A percentile compares a stretch with the other conserved stretches of the same genome.
These are phyloP conservation scores for Ogataea hybrid DNA, from an alignment of 1,139 yeast genomes.

Conservation along the genomic window DNA sequence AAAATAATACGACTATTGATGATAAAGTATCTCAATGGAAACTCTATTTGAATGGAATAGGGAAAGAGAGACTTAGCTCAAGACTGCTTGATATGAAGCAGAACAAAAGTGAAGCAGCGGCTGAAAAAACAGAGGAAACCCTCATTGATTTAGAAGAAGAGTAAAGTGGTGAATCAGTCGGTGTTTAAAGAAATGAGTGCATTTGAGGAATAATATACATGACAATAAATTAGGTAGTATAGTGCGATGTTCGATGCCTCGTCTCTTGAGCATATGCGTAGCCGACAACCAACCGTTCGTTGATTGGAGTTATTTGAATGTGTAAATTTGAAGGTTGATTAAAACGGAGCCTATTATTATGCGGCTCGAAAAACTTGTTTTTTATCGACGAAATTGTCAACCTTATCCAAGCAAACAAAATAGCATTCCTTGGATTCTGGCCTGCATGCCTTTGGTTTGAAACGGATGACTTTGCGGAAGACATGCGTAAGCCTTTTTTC, in stretches of 20 bases:
- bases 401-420: conserved; percentile 56
- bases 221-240: not conserved
- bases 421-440: conserved; percentile 66
- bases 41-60: conserved; percentile 45
- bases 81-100: conserved; percentile 37
- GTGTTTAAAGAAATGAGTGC: conserved; percentile 22
- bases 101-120: too few relatives aligned
- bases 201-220: conserved; percentile 24
- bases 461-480: conserved; percentile 56
- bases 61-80: conserved; percentile 59
- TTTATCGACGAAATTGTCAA: conserved; percentile 46
- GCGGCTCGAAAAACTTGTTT: conserved; percentile 39
- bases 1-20: conserved; percentile 44
- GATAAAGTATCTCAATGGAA: conserved; percentile 67
- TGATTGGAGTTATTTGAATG: not conserved
- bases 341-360: not conserved
- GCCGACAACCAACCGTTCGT: too few relatives aligned
- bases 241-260: not conserved
- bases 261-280: not conserved
- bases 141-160: too few relatives aligned
- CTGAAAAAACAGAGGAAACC: too few relatives aligned
- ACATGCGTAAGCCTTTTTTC: conserved; percentile 55
- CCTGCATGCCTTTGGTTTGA: conserved; percentile 61
- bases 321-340: not conserved
- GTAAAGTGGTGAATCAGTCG: conserved; percentile 19